phyloP scores from a whole-genome alignment of 495 filamentous ascomycete species.

The Platismatia glauca region DNA sequence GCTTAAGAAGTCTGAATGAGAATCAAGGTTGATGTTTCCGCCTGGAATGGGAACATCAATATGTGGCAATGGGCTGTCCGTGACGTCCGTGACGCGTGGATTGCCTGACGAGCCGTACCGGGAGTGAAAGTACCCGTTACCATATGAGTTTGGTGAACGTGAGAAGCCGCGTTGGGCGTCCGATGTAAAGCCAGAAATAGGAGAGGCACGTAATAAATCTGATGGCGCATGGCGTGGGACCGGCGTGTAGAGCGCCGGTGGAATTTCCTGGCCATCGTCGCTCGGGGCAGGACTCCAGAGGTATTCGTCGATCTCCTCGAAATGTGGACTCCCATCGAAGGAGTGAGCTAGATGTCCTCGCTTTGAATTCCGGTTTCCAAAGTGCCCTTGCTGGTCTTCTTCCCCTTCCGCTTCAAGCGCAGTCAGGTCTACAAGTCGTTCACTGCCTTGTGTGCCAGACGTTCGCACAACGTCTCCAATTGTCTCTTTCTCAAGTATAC shows the following conservation, averaged over 20 bases:
- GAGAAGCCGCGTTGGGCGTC: background rate
- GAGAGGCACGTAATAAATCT: background rate
- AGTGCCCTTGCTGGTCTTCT: background rate
- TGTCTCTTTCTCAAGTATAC: background rate
- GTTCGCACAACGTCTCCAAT: background rate
- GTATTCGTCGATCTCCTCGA: constrained; percentile 1
- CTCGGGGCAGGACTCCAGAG: constrained; percentile 8
- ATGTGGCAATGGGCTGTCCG: background rate
- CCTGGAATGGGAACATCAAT: constrained; percentile 1
- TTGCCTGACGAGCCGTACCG: background rate
- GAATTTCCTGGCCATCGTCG: background rate
- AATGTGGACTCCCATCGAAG: background rate
- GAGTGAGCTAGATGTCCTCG: background rate
- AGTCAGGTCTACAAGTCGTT: background rate
- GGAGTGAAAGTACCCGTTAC: background rate
- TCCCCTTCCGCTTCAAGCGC: background rate
- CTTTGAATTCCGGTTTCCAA: background rate
- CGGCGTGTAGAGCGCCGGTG: background rate
- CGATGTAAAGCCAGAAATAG: background rate
- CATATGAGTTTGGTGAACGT: background rate
- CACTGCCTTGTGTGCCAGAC: background rate
- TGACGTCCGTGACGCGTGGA: background rate
- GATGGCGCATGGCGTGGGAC: background rate
- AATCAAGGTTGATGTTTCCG: background rate
- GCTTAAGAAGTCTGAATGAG: background rate